Conservation (phyloP, 192 early-diverging fungal genomes). For the Jimgerdemannia lactiflua region DNA sequence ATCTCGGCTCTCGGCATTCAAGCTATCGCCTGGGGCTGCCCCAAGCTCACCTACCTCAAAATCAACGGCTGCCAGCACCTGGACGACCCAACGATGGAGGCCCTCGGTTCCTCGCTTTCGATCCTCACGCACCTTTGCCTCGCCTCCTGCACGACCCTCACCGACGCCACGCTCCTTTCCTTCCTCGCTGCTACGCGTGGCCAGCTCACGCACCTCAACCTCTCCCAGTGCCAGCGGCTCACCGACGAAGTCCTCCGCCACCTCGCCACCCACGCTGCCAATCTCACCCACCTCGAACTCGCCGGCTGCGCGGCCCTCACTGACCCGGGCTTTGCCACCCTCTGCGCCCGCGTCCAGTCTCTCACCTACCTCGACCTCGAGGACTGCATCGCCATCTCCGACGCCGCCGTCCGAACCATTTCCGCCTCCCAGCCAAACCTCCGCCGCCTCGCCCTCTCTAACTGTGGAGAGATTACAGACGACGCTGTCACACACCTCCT, state of each 20-base stretch:
- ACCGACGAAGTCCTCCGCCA: conserved; percentile 31
- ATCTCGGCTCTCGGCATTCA: conserved; percentile 39
- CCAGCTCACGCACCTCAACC: conserved; percentile 34
- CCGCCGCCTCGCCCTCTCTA: conserved; percentile 28
- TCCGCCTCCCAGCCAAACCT: conserved; percentile 25
- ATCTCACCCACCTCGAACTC: conserved; percentile 45
- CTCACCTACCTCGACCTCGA: conserved; percentile 34
- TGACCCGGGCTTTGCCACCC: conserved; percentile 32
- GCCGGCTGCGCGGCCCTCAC: conserved; percentile 37
- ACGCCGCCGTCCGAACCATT: conserved; percentile 19
- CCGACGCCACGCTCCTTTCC: conserved; percentile 29
- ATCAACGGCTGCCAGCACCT: conserved; percentile 40
- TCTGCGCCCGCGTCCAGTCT: conserved; percentile 18
- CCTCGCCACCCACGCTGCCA: conserved; percentile 21
- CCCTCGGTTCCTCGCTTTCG: conserved; percentile 34
- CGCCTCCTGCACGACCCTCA: conserved; percentile 37
- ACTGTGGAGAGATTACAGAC: conserved; percentile 33
- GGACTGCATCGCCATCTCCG: conserved; percentile 29
- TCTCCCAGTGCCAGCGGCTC: conserved; percentile 39
- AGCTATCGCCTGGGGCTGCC: conserved; percentile 28
- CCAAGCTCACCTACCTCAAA: conserved; percentile 32
- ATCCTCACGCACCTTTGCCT: conserved; percentile 40
- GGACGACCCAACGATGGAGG: conserved; percentile 34
- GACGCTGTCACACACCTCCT: conserved; percentile 29
- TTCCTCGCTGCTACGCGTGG: conserved; percentile 19